phyloP scores from a whole-genome alignment of 495 filamentous ascomycete species.

The Penicillium steckii region DNA sequence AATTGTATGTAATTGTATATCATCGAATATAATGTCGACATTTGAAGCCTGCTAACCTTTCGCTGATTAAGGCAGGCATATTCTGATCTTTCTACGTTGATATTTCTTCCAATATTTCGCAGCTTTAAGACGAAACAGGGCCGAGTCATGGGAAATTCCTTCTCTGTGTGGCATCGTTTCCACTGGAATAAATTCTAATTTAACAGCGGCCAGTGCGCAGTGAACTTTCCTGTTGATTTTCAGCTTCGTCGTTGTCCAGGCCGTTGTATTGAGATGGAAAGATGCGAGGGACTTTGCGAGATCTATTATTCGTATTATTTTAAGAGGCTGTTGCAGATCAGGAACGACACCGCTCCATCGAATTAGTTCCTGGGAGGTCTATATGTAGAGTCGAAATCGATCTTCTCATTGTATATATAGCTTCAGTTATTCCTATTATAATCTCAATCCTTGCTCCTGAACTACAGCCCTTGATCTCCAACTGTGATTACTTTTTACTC shows the following conservation, averaged over 20 bases:
- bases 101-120: slow-evolving; percentile 9
- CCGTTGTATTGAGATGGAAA: background rate
- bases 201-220: slow-evolving; percentile 2
- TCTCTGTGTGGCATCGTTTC: slow-evolving; percentile 1
- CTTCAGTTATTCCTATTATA: no score
- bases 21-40: slow-evolving; percentile 1
- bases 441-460: no score
- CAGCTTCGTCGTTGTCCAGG: background rate
- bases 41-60: slow-evolving; percentile 8
- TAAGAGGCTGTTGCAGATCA: no score
- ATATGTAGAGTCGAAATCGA: no score
- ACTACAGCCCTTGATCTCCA: no score
- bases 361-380: no score
- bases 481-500: no score
- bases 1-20: slow-evolving; percentile 10
- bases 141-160: slow-evolving; percentile 2
- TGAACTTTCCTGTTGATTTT: background rate
- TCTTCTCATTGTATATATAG: no score
- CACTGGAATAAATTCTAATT: slow-evolving; percentile 4
- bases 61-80: slow-evolving; percentile 3
- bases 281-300: background rate
- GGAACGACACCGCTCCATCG: no score
- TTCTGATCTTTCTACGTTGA: slow-evolving; percentile 4
- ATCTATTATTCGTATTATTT: background rate
- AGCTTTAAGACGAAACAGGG: slow-evolving; percentile 9